phyloP scores from a whole-genome alignment of 2,329 filamentous ascomycete species.

The Rasamsonia emersonii region DNA sequence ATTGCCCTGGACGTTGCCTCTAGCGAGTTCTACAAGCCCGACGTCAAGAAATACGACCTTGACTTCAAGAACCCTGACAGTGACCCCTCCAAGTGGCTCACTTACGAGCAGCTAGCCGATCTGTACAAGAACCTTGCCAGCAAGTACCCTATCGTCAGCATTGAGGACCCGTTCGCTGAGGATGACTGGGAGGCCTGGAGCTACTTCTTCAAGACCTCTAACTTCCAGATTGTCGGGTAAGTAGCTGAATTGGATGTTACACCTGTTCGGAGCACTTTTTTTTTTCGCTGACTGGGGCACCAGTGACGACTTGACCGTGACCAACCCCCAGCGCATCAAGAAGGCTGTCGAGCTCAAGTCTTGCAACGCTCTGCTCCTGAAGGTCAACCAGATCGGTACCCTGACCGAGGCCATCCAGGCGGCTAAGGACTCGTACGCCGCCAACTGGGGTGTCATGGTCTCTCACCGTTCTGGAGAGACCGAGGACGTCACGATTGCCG shows the following conservation, averaged over 20 bases:
- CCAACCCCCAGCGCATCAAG: slow-evolving; percentile 98
- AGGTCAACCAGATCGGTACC: slow-evolving; percentile 99
- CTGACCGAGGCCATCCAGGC: slow-evolving; percentile 98
- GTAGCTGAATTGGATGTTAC: slow-evolving; percentile 10
- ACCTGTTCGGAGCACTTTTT: not conserved
- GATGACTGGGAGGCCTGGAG: slow-evolving; percentile 99
- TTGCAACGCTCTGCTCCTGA: slow-evolving; percentile 94
- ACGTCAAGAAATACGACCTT: slow-evolving; percentile 98
- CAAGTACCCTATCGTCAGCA: slow-evolving; percentile 98
- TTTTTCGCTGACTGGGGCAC: slow-evolving; percentile 6
- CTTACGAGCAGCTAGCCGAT: slow-evolving; percentile 91
- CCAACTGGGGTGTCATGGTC: slow-evolving; percentile 98
- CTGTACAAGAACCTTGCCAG: slow-evolving; percentile 77
- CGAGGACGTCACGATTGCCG: slow-evolving; percentile 97
- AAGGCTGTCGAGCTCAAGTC: slow-evolving; percentile 99
- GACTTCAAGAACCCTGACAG: slow-evolving; percentile 99
- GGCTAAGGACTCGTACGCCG: slow-evolving; percentile 94
- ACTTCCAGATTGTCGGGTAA: slow-evolving; percentile 89
- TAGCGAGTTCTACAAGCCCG: slow-evolving; percentile 97
- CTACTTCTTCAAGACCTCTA: slow-evolving; percentile 99
- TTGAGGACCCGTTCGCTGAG: slow-evolving; percentile 98
- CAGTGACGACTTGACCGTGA: slow-evolving; percentile 94
- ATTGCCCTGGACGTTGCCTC: slow-evolving; percentile 99
- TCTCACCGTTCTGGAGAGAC: slow-evolving; percentile 99
- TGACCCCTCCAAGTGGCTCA: slow-evolving; percentile 95